phyloP scores from a whole-genome alignment of 495 filamentous ascomycete species.

The Xylaria cubensis region DNA sequence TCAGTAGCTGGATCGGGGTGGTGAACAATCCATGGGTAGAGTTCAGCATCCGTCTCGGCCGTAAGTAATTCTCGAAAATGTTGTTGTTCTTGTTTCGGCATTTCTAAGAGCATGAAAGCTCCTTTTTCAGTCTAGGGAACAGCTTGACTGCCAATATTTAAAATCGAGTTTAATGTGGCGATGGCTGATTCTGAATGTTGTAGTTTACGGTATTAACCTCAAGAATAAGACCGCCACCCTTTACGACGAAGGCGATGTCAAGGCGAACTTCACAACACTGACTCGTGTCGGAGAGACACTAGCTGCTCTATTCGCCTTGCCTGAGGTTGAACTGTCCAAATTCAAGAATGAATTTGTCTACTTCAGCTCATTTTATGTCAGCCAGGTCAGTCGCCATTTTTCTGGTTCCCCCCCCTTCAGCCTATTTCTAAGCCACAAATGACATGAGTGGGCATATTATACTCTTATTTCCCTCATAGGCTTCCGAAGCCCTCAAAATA shows the following conservation, averaged over 20 bases:
- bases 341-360: slow-evolving; percentile 48
- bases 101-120: not conserved
- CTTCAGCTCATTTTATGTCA: slow-evolving; percentile 46
- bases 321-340: slow-evolving; percentile 25
- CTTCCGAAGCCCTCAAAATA: not conserved
- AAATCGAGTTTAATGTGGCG: not conserved
- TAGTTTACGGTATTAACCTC: slow-evolving; percentile 35
- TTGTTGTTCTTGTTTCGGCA: not conserved
- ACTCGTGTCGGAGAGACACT: slow-evolving; percentile 43
- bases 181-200: not conserved
- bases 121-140: not conserved
- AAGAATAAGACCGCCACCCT: slow-evolving; percentile 29
- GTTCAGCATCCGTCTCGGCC: slow-evolving; percentile 34
- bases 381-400: slow-evolving; percentile 30
- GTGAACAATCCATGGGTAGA: slow-evolving; percentile 50
- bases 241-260: slow-evolving; percentile 33
- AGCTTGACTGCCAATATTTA: not conserved
- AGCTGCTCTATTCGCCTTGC: slow-evolving; percentile 39
- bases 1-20: slow-evolving; percentile 51
- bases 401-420: not conserved
- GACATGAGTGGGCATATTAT: not conserved
- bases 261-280: slow-evolving; percentile 40
- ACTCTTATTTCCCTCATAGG: not conserved
- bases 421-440: not conserved
- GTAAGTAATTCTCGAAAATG: not conserved